Evolutionary conservation across 163 green algal species (phyloP).

Genomic region (Volvox carteri): DNA sequence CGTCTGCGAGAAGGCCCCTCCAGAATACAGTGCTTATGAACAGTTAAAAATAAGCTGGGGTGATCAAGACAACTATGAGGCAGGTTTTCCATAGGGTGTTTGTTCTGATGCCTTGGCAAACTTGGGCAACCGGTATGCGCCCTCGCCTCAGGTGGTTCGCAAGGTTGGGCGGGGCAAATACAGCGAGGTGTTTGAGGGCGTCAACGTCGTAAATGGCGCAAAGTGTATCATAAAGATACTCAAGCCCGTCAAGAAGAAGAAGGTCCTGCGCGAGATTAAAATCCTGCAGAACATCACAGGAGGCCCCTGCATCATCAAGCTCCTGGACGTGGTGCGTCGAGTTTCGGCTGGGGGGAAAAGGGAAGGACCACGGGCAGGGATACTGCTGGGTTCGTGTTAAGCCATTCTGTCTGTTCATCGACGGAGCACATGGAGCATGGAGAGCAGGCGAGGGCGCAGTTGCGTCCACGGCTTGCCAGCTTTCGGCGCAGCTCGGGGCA

Average conservation of each 20-base stretch:
- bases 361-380: neutral
- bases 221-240: constrained; percentile 99
- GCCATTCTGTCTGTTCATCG: no score
- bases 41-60: constrained; percentile 73
- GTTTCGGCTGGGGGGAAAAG: neutral
- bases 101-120: neutral
- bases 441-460: no score
- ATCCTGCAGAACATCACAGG: constrained; percentile 97
- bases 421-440: no score
- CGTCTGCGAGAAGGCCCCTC: constrained; percentile 70
- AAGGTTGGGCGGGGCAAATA: constrained; percentile 98
- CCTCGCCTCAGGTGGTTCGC: constrained; percentile 41
- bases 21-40: constrained; percentile 99
- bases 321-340: constrained; percentile 69
- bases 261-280: constrained; percentile 94
- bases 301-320: constrained; percentile 94
- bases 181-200: constrained; percentile 97
- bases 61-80: constrained; percentile 93
- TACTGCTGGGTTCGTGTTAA: no score
- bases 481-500: no score
- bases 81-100: no score
- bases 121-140: neutral
- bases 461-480: no score
- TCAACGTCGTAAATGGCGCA: constrained; percentile 47
- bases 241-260: constrained; percentile 91